Conservation (phyloP, 2,329 filamentous ascomycete genomes). For the Hypoxylon sp. region DNA sequence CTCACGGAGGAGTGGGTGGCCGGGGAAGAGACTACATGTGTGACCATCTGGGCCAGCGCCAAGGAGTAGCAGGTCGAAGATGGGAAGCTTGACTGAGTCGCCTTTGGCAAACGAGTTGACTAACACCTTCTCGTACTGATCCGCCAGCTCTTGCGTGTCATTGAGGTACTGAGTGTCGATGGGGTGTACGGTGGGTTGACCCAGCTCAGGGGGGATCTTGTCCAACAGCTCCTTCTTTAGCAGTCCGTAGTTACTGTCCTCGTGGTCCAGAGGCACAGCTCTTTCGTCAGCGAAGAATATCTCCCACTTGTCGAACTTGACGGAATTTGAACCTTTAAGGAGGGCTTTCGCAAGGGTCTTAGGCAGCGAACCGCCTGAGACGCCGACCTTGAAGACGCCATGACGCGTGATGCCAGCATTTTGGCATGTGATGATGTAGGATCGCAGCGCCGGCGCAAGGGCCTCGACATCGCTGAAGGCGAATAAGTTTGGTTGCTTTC, state of each 20-base stretch:
- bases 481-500: slow-evolving; percentile 79
- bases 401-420: slow-evolving; percentile 84
- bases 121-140: slow-evolving; percentile 90
- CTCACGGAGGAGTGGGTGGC: slow-evolving; percentile 87
- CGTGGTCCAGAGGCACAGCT: slow-evolving; percentile 89
- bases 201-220: slow-evolving; percentile 79
- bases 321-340: slow-evolving; percentile 70
- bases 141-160: slow-evolving; percentile 91
- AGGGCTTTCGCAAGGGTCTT: slow-evolving; percentile 88
- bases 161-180: slow-evolving; percentile 76
- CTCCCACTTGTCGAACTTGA: slow-evolving; percentile 91
- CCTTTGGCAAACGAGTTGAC: slow-evolving; percentile 89
- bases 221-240: slow-evolving; percentile 89
- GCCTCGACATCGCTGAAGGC: slow-evolving; percentile 78
- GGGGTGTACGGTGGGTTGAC: slow-evolving; percentile 79
- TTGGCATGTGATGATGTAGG: slow-evolving; percentile 86
- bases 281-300: slow-evolving; percentile 99
- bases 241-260: slow-evolving; percentile 93
- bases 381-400: slow-evolving; percentile 87
- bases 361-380: slow-evolving; percentile 94
- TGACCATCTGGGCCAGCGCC: slow-evolving; percentile 97
- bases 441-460: slow-evolving; percentile 82
- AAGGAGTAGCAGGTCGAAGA: slow-evolving; percentile 94
- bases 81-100: slow-evolving; percentile 93
- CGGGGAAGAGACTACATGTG: slow-evolving; percentile 96